phyloP scores from a whole-genome alignment of 306 rosid genomes.

The Malus domestica region DNA sequence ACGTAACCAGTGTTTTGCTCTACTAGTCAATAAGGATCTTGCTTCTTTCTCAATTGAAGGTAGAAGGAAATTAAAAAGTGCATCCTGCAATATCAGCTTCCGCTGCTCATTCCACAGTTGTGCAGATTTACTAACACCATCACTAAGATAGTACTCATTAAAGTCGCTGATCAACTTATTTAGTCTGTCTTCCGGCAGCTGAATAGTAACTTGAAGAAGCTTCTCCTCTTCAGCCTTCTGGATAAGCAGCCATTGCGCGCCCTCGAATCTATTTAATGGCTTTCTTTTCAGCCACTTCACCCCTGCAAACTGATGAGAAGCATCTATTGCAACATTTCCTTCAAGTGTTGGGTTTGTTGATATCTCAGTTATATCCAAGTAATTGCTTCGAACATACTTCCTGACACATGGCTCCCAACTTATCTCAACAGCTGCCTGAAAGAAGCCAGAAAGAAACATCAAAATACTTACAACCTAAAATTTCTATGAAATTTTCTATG shows the following conservation, averaged over 20 bases:
- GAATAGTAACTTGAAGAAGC: slow-evolving; percentile 78
- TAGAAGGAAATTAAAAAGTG: slow-evolving; percentile 69
- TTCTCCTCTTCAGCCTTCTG: slow-evolving; percentile 95
- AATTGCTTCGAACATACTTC: slow-evolving; percentile 78
- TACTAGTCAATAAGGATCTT: slow-evolving; percentile 60
- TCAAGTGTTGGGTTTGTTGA: slow-evolving; percentile 82
- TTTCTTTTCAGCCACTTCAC: slow-evolving; percentile 89
- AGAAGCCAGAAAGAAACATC: slow-evolving; percentile 8
- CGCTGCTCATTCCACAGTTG: slow-evolving; percentile 97
- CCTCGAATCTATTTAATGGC: slow-evolving; percentile 71
- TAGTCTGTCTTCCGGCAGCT: slow-evolving; percentile 67
- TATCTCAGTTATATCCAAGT: slow-evolving; percentile 74
- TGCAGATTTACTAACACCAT: slow-evolving; percentile 94
- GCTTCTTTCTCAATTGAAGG: slow-evolving; percentile 96
- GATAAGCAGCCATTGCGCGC: slow-evolving; percentile 93
- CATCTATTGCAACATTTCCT: slow-evolving; percentile 70
- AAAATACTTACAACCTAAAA: neutral
- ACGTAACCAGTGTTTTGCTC: slow-evolving; percentile 72
- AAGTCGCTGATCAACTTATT: slow-evolving; percentile 67
- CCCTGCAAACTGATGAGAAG: slow-evolving; percentile 75
- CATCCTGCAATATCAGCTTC: slow-evolving; percentile 79
- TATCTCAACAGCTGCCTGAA: slow-evolving; percentile 95
- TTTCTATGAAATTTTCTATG: neutral
- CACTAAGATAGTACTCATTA: slow-evolving; percentile 83
- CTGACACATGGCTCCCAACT: slow-evolving; percentile 94